These are phyloP conservation scores for Beauveria brongniartii DNA, from an alignment of 2,329 filamentous ascomycete genomes.

Conservation along the genomic window DNA sequence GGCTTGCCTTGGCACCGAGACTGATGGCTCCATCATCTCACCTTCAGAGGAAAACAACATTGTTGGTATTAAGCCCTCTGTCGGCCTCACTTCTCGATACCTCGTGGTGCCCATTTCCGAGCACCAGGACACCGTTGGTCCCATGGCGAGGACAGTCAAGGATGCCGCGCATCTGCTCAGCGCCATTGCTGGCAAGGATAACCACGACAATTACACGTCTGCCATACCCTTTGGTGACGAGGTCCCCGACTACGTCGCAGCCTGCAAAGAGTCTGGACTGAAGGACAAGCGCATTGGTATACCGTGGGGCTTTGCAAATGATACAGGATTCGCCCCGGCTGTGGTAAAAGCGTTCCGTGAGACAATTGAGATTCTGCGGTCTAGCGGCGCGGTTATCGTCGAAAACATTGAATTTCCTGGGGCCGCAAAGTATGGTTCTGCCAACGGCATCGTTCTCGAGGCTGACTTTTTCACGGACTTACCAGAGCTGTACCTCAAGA, in stretches of 20 bases:
- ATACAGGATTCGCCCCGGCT: slow-evolving; percentile 13
- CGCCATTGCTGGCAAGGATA: slow-evolving; percentile 53
- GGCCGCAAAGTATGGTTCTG: slow-evolving; percentile 21
- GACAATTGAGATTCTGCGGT: slow-evolving; percentile 42
- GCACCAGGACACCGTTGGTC: slow-evolving; percentile 56
- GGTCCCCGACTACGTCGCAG: slow-evolving; percentile 52
- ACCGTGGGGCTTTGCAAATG: slow-evolving; percentile 38
- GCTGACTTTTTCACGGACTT: slow-evolving; percentile 51
- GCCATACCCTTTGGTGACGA: slow-evolving; percentile 49
- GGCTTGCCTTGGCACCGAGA: slow-evolving; percentile 54
- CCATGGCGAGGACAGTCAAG: slow-evolving; percentile 52
- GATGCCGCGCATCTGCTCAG: slow-evolving; percentile 55
- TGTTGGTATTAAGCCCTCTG: slow-evolving; percentile 60
- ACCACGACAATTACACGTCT: slow-evolving; percentile 51
- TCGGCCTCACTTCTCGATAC: slow-evolving; percentile 53
- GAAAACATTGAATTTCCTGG: slow-evolving; percentile 46
- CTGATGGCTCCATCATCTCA: slow-evolving; percentile 52
- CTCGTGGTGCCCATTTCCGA: slow-evolving; percentile 57
- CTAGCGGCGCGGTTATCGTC: slow-evolving; percentile 50
- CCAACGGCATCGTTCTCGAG: slow-evolving; percentile 38
- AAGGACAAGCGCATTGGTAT: slow-evolving; percentile 55
- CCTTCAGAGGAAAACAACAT: slow-evolving; percentile 47
- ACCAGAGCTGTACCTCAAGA: slow-evolving; percentile 38
- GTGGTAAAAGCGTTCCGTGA: slow-evolving; percentile 43
- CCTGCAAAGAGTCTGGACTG: slow-evolving; percentile 46